Base-by-base conservation (phyloP, 2,329 filamentous ascomycete genomes). In the Tolypocladium amazonense region DNA sequence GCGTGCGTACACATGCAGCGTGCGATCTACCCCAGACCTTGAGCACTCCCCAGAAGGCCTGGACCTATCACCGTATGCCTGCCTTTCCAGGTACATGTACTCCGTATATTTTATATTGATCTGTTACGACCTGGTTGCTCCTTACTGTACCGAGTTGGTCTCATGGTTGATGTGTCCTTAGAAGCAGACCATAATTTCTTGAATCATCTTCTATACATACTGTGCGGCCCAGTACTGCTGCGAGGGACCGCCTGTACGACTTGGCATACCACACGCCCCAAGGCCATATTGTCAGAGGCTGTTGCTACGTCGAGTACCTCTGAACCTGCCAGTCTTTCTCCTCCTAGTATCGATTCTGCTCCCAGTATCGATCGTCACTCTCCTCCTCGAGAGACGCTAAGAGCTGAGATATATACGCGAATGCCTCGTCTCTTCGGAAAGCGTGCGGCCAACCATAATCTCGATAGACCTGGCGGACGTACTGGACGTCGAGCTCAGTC, bases 371-470 rank as follows among this genome's bases (percentile, higher is more conserved):
- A 9, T 47, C 9, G 3, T 18, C 11, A 27, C 18, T 47, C 7
- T 47, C 23, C 12, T 27, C 23, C 45, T 47, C 11, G 45, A 47
- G 23, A 37, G 37, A 59, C 20, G 12, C 41, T 23, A 59, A 27
- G 53, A 59, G 18, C 18, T 56, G 38, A 56, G 20, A 41, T 8
- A 56, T 30, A 59, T 59, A 59, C 38, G 55, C 27, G 27, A 47
- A 58, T 25, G 63, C 63, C 47, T 72, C 68, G 50, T 64, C 59
- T 62, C 68, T 71, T 37, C 63, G 64, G 61, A 72, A 74, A 37
- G 66, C 57, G 47, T 71, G 59, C 9, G 70, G 72, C 71, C 71
- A 73, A 25, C 70, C 68, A 56, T 74, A 65, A 35, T 67, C 63
- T 12, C 66, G 65, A 57, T 71, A 73, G 30, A 73, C 65, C 11